phyloP scores from a whole-genome alignment of 2,329 filamentous ascomycete species.

The Chrysoporthe austroafricana region DNA sequence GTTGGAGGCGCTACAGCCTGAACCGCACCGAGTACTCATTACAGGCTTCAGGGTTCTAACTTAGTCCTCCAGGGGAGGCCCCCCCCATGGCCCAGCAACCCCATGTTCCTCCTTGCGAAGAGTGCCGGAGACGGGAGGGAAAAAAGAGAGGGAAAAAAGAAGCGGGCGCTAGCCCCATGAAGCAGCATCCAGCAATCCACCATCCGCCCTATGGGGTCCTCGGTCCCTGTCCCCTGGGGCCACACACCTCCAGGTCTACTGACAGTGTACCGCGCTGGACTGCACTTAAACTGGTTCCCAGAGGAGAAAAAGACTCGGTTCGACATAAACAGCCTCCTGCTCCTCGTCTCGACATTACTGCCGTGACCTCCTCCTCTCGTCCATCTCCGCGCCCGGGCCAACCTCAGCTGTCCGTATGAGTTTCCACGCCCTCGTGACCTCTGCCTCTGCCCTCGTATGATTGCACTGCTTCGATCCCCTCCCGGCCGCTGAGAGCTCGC shows the following conservation, averaged over 20 bases:
- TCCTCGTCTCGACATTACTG: constrained; percentile 11
- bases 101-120: constrained; percentile 1
- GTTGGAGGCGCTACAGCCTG: neutral
- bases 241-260: neutral
- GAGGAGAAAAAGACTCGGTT: constrained; percentile 6
- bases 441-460: neutral
- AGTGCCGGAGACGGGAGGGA: neutral
- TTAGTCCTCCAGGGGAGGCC: neutral
- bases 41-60: neutral
- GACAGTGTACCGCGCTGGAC: neutral
- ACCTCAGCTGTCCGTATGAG: neutral
- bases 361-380: neutral
- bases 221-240: too few species aligned
- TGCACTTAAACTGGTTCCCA: neutral
- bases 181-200: neutral
- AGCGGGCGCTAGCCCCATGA: constrained; percentile 1
- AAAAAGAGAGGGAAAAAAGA: neutral
- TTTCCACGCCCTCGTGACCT: neutral
- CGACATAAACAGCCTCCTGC: constrained; percentile 11
- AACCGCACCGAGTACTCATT: neutral
- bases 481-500: neutral
- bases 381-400: neutral
- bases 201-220: constrained; percentile 1
- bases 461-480: neutral
- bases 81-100: neutral